Base-by-base conservation (phyloP, 2,329 filamentous ascomycete species). In the Bipolaris gigantea region DNA sequence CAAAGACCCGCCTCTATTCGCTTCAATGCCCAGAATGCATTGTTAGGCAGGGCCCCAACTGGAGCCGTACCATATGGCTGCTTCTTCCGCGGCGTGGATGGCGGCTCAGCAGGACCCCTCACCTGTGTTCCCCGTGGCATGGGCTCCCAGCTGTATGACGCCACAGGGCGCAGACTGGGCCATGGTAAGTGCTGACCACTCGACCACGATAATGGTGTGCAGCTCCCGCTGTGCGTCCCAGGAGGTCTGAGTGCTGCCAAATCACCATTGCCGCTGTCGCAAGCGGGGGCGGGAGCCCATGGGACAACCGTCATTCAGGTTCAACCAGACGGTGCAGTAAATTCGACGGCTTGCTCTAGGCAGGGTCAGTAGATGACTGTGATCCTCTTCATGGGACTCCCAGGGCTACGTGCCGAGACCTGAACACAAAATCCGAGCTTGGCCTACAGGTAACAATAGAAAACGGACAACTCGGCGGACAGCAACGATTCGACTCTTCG, bases 51-150 rank as follows among this genome's bases (percentile, higher is more conserved):
- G 32, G 39, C 40, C 32, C 18, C 50, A 54, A 42, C 45, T 53
- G 55, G 54, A 54, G 63, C 55, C 57, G 23, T 42, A 42, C 25
- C 48, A 43, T 39, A 47, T 30, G 16, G 53, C 49, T 58, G 50
- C 57, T 58, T 59, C 64, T 65, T 62, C 59, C 65, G 64, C 70
- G 67, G 65, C 65, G 65, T 67, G 64, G 65, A 65, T 70, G 69
- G 69, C 67, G 65, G 62, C 56, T 53, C 47, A 54, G 50, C 57
- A 58, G 56, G 56, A 59, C 56, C 60, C 61, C 60, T 62, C 59
- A 59, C 55, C 48, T 46, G 44, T 27, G 49, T 62, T 27, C 9
- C 50, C 53, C 61, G 49, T 57, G 44, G 59, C 56, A 52, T 58
- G 44, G 39, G 52, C 51, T n/a, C 23, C 35, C 21, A 62, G 58